Evolutionary conservation across 306 rosid genomes (phyloP).

Genomic region (Prunus persica): Prunus_persica_NCBIv2 NC_034010.1:23454501-23455000

Average conservation of each 20-base stretch:
- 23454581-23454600: neutral
- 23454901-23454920: conserved; percentile 26
- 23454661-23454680: conserved; percentile 94
- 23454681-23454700: conserved; percentile 96
- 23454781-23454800: conserved; percentile 51
- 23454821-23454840: conserved; percentile 90
- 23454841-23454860: conserved; percentile 92
- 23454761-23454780: conserved; percentile 14
- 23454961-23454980: conserved; percentile 18
- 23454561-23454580: neutral
- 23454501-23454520: conserved; percentile 17
- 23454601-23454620: neutral
- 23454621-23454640: conserved; percentile 14
- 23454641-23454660: conserved; percentile 90
- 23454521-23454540: neutral
- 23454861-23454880: conserved; percentile 99
- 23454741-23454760: conserved; percentile 15
- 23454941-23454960: conserved; percentile 12
- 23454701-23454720: conserved; percentile 89
- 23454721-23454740: conserved; percentile 24
- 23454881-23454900: conserved; percentile 99
- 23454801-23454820: conserved; percentile 98
- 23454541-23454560: conserved; percentile 10
- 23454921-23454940: conserved; percentile 1
- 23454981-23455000: conserved; percentile 13